phyloP scores from a whole-genome alignment of 2,329 filamentous ascomycete genomes.

The Monilinia fructigena region DNA sequence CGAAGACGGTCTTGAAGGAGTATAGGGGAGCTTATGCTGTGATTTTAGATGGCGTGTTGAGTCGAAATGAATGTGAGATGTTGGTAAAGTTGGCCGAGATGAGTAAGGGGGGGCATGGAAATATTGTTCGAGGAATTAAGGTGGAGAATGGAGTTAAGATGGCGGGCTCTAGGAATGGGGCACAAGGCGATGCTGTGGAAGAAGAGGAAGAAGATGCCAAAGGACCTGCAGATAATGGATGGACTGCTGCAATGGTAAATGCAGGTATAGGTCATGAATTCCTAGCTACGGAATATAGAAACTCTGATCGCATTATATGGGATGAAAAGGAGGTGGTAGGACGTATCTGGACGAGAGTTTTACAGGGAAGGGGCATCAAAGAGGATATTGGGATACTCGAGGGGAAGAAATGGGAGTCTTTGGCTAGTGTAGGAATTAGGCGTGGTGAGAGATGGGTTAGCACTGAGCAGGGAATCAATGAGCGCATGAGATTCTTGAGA shows the following conservation, averaged over 20 bases:
- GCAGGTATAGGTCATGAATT: constrained; percentile 60
- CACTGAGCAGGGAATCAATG: constrained; percentile 55
- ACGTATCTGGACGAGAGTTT: constrained; percentile 61
- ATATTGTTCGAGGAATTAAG: neutral
- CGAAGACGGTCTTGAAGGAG: constrained; percentile 49
- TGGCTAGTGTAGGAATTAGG: constrained; percentile 40
- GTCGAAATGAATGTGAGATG: constrained; percentile 5
- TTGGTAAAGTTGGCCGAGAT: constrained; percentile 18
- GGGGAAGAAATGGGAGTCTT: constrained; percentile 30
- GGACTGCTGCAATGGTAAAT: constrained; percentile 24
- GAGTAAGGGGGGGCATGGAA: constrained; percentile 18
- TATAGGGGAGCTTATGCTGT: constrained; percentile 57
- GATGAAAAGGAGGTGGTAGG: constrained; percentile 62
- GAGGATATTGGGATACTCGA: constrained; percentile 44
- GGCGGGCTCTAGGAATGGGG: neutral
- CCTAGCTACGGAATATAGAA: constrained; percentile 57
- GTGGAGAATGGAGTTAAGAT: neutral
- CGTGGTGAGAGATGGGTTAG: constrained; percentile 30
- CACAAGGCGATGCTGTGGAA: neutral
- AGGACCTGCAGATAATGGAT: constrained; percentile 7
- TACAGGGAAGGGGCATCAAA: constrained; percentile 46
- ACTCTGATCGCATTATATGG: constrained; percentile 76
- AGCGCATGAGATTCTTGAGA: constrained; percentile 72
- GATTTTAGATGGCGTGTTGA: constrained; percentile 51
- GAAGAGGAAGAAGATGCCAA: neutral